phyloP scores from a whole-genome alignment of 2,329 filamentous ascomycete species.

The Colletotrichum sojae region DNA sequence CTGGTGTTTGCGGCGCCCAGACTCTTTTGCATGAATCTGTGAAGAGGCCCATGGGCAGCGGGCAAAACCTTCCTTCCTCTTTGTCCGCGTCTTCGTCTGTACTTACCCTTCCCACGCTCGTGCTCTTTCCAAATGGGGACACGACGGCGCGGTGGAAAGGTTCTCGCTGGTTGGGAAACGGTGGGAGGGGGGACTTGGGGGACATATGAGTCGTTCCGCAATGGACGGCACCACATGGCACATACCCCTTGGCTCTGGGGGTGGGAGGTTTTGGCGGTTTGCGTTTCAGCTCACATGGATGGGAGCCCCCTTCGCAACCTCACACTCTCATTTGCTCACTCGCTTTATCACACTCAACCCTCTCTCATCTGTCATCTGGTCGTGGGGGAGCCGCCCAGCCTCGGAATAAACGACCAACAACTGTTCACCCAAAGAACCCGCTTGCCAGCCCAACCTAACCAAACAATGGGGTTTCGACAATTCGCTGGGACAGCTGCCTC shows the following conservation, averaged over 20 bases:
- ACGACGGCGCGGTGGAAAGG: not conserved
- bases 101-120: not conserved
- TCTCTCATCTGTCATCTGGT: no score
- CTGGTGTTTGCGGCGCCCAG: not conserved
- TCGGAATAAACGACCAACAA: no score
- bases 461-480: no score
- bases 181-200: not conserved
- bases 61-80: not conserved
- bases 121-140: not conserved
- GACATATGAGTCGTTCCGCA: slow-evolving; percentile 8
- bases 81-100: not conserved
- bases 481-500: no score
- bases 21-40: slow-evolving; percentile 12
- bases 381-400: no score
- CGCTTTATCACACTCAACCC: no score
- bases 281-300: slow-evolving; percentile 2
- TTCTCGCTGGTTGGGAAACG: not conserved
- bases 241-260: not conserved
- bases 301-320: no score
- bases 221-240: slow-evolving; percentile 10
- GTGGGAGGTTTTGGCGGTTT: not conserved
- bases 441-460: no score
- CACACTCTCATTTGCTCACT: no score
- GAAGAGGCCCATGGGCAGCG: slow-evolving; percentile 1
- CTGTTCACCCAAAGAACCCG: no score